Percentiles rank a stretch among this genome's conserved stretches.
Evolutionary conservation across 495 filamentous ascomycete genomes (phyloP).

Genomic region (Hyaloscypha hepaticicola): DNA sequence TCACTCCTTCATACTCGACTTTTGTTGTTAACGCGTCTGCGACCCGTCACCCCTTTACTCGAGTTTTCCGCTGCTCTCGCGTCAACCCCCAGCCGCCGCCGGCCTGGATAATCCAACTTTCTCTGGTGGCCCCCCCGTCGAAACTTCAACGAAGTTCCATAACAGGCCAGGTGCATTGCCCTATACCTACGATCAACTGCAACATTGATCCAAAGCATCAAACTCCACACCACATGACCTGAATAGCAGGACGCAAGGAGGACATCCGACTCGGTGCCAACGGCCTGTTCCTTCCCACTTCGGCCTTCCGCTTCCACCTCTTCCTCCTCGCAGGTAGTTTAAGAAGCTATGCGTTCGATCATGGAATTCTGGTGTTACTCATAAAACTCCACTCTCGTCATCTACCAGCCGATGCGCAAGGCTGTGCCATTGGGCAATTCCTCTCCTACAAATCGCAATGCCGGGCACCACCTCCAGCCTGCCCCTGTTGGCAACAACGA

Average conservation of each 20-base stretch:
- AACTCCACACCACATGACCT: constrained; percentile 25
- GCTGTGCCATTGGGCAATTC: constrained; percentile 29
- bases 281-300: neutral
- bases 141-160: constrained; percentile 14
- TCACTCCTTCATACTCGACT: neutral
- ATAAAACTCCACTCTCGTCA: constrained; percentile 17
- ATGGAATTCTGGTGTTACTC: constrained; percentile 16
- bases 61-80: neutral
- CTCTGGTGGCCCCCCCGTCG: neutral
- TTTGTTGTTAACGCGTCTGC: neutral
- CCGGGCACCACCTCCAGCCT: constrained; percentile 13
- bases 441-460: constrained; percentile 9
- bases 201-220: constrained; percentile 11
- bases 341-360: constrained; percentile 28
- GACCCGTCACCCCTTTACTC: neutral
- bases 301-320: constrained; percentile 2
- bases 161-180: constrained; percentile 26
- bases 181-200: constrained; percentile 20
- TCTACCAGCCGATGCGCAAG: constrained; percentile 20
- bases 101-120: constrained; percentile 19
- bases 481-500: constrained; percentile 7
- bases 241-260: constrained; percentile 1
- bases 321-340: constrained; percentile 7
- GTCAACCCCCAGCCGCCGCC: constrained; percentile 9
- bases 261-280: neutral